Conservation (phyloP, 768 basidiomycete species). For the Panellus pusillus region DNA sequence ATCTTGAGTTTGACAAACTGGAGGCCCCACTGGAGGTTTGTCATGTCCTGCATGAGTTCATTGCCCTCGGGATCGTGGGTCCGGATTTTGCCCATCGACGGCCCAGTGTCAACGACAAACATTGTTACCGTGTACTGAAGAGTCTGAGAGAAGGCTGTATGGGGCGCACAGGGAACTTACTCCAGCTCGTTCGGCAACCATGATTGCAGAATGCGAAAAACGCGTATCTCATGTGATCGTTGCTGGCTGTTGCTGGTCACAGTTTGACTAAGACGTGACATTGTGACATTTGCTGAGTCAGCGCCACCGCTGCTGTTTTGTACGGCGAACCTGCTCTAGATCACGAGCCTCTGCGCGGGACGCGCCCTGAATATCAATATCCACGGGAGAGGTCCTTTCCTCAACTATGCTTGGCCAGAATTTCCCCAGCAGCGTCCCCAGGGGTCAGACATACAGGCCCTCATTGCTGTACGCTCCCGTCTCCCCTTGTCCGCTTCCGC, state of each 20-base stretch:
- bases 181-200: slow-evolving; percentile 81
- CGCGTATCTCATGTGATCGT: slow-evolving; percentile 38
- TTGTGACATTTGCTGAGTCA: slow-evolving; percentile 17
- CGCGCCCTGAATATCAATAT: slow-evolving; percentile 10
- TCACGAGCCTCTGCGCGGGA: slow-evolving; percentile 17
- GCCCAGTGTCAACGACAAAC: slow-evolving; percentile 87
- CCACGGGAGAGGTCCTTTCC: not conserved
- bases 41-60: slow-evolving; percentile 53
- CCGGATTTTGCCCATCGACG: slow-evolving; percentile 74
- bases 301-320: slow-evolving; percentile 17
- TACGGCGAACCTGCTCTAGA: not conserved
- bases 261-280: slow-evolving; percentile 21
- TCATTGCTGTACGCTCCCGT: slow-evolving; percentile 40
- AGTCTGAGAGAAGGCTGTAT: slow-evolving; percentile 18
- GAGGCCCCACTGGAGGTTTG: slow-evolving; percentile 78
- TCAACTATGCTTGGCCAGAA: slow-evolving; percentile 35
- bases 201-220: slow-evolving; percentile 35
- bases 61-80: slow-evolving; percentile 58
- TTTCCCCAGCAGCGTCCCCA: slow-evolving; percentile 34
- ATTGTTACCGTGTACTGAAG: slow-evolving; percentile 79
- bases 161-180: slow-evolving; percentile 40
- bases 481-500: slow-evolving; percentile 11
- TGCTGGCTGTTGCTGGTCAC: slow-evolving; percentile 30
- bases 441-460: slow-evolving; percentile 40
- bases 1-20: slow-evolving; percentile 90